Percentiles rank a stretch among this genome's conserved stretches.
Conservation (phyloP, 2,329 filamentous ascomycete species). For the Ramichloridium luteum region DNA sequence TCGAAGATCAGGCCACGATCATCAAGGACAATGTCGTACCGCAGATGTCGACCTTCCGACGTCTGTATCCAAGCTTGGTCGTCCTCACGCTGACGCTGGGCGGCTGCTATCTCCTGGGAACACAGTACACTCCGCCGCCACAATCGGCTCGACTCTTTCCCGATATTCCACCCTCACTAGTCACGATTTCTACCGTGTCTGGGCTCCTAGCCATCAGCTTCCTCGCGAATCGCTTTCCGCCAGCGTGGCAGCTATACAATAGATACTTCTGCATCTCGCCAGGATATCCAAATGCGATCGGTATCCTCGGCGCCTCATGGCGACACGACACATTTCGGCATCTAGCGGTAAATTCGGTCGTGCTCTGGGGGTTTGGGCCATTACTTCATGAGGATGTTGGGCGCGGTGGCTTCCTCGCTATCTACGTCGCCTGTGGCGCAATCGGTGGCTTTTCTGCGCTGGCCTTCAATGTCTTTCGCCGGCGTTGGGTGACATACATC, state of each 20-base stretch:
- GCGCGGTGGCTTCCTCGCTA: conserved; percentile 54
- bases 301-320: conserved; percentile 53
- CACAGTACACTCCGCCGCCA: conserved; percentile 39
- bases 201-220: conserved; percentile 47
- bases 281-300: conserved; percentile 50
- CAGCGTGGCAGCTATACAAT: conserved; percentile 54
- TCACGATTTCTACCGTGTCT: conserved; percentile 52
- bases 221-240: conserved; percentile 50
- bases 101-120: conserved; percentile 33
- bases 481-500: conserved; percentile 37
- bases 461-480: conserved; percentile 30
- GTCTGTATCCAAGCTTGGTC: conserved; percentile 35
- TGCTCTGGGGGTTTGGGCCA: conserved; percentile 54
- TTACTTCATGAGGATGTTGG: conserved; percentile 59
- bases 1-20: conserved; percentile 24
- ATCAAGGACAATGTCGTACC: conserved; percentile 24
- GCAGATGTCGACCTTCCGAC: conserved; percentile 23
- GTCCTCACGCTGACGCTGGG: conserved; percentile 27
- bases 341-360: conserved; percentile 50
- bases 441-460: conserved; percentile 50
- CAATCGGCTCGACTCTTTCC: conserved; percentile 44
- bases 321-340: conserved; percentile 55
- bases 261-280: conserved; percentile 54
- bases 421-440: conserved; percentile 50
- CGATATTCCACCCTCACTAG: conserved; percentile 48